These are phyloP conservation scores for Ajuga reptans DNA, from an alignment of 305 asterid species.

Conservation along the genomic window DNA sequence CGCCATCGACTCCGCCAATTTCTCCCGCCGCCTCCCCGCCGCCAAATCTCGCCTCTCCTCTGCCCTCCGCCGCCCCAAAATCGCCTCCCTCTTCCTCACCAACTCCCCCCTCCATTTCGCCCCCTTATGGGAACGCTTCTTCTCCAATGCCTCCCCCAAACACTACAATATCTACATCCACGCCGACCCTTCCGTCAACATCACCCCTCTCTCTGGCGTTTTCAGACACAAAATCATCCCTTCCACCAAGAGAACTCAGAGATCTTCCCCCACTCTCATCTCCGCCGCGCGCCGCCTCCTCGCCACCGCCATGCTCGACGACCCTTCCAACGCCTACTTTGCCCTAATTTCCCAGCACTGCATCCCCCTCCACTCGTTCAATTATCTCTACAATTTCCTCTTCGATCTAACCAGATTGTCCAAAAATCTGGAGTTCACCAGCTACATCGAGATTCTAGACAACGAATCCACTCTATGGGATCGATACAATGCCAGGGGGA, in stretches of 20 bases:
- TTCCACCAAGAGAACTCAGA: constrained; percentile 50
- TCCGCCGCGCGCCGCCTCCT: constrained; percentile 83
- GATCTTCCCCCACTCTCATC: constrained; percentile 65
- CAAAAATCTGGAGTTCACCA: constrained; percentile 3
- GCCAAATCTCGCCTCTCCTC: constrained; percentile 44
- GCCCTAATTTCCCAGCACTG: constrained; percentile 70
- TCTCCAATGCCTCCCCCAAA: constrained; percentile 22
- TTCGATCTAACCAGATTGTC: constrained; percentile 16
- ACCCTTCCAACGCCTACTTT: constrained; percentile 58
- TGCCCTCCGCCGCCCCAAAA: constrained; percentile 47
- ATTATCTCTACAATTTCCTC: constrained; percentile 44
- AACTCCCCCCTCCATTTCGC: constrained; percentile 63
- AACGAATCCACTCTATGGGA: constrained; percentile 47
- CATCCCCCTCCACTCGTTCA: constrained; percentile 70
- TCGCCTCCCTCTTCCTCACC: constrained; percentile 73
- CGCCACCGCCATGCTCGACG: constrained; percentile 78
- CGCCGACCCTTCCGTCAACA: constrained; percentile 54
- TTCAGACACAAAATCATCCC: constrained; percentile 48
- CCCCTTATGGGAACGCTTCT: constrained; percentile 65
- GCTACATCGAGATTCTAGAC: constrained; percentile 66
- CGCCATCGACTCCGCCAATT: neutral
- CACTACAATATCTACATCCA: constrained; percentile 75
- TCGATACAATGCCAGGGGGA: constrained; percentile 71
- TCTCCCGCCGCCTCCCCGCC: constrained; percentile 37
- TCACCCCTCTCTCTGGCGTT: constrained; percentile 46